Evolutionary conservation across 192 early-diverging fungal species (phyloP), one percentile per base, ranked within the genome.

Genomic region (Rhizoclosmatium globosum): DNA sequence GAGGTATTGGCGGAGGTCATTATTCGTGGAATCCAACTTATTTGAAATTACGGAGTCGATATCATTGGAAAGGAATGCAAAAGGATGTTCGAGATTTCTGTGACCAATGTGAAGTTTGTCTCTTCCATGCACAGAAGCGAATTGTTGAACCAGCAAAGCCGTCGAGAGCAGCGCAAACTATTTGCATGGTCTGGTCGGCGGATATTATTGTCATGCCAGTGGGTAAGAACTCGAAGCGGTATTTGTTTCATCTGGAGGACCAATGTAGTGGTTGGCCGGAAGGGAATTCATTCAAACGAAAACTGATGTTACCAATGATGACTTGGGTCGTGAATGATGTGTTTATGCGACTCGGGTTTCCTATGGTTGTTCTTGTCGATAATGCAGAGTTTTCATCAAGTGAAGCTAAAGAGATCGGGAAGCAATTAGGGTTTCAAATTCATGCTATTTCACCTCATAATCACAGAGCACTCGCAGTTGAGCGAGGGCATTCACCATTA

Each of bases 281-380:
- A 43, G 66, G 39, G 1, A 39, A 45, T 9, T 19, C 66, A 1
- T 68, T 68, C 43, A 68, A 68, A 3, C 11, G 7, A 1, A 68
- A 68, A 41, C 1, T 3, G 7, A 19, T 68, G 43, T 2, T 11
- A 0, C 41, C 44, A 7, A 45, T 46, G 13, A 68, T 68, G 66
- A 2, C 38, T 0, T 68, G 66, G 66, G 44, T 68, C 2, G 66
- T 68, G 6, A 3, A 68, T 1, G 41, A 68, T 3, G 66, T 68
- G 6, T 68, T 68, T 44, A 39, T 2, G 19, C 66, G 66, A 7
- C 44, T 68, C 44, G 66, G 66, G 1, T 19, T 68, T 6, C 45
- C 42, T 45, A 68, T 68, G 66, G 66, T 68, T 11, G 39, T 68
- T 17, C 11, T 68, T 7, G 66, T 68, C 7, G 60, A 62, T 23